Base-by-base conservation (phyloP, 805 yeast species). In the Barnettozyma siamensis region DNA sequence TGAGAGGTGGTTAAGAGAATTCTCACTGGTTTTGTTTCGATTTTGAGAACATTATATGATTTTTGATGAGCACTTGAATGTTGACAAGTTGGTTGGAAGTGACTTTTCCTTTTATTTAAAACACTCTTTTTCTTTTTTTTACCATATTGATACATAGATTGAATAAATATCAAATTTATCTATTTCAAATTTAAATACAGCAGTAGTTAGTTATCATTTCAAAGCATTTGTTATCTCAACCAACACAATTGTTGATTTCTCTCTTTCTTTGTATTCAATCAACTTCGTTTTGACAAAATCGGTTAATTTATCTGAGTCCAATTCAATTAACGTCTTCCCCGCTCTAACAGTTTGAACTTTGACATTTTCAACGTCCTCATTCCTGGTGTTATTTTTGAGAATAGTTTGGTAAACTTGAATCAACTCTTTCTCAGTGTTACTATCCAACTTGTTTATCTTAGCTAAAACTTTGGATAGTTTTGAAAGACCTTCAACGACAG, bases 1-100 rank as follows among this genome's bases (percentile, higher is more conserved):
- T 86, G 62, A 81, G 94, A 75, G 94, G 94, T 75, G 89, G 64
- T 49, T 27, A 33, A 15, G 24, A 32, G 16, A 23, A 5, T 7
- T 33, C 7, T 8, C n/a, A 11, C 11, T 21, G 12, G 27, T 8
- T 19, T 16, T 26, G 26, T 32, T 23, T 19, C 23, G 11, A 26
- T n/a, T n/a, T n/a, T n/a, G n/a, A n/a, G n/a, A n/a, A n/a, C n/a
- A n/a, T n/a, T n/a, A n/a, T n/a, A n/a, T n/a, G n/a, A n/a, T n/a
- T n/a, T n/a, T n/a, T n/a, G n/a, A n/a, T n/a, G n/a, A n/a, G n/a
- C n/a, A n/a, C n/a, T n/a, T n/a, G n/a, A n/a, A n/a, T n/a, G n/a
- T n/a, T n/a, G n/a, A n/a, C n/a, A n/a, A n/a, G n/a, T n/a, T n/a
- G n/a, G n/a, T n/a, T n/a, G n/a, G n/a, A n/a, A n/a, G n/a, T n/a